Base-by-base conservation (phyloP, 2,329 filamentous ascomycete species). In the Leptographium lundbergii region DNA sequence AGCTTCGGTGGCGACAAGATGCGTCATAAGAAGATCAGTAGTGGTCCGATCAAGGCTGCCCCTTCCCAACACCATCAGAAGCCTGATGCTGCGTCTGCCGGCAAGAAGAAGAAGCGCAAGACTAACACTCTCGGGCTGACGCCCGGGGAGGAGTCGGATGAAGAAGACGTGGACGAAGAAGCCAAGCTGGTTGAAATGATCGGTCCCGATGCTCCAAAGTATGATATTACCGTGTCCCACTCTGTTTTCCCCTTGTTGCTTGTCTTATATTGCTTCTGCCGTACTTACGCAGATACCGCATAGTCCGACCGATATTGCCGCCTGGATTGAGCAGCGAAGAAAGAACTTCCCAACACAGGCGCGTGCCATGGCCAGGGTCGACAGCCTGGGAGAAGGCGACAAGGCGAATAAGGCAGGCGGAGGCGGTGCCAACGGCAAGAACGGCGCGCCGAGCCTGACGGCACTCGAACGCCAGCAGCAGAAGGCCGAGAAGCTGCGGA, bases 291-390 rank as follows among this genome's bases (percentile, higher is more conserved):
- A 22, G 14, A 17, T 29, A 11, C 22, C 22, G 10, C 2, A 34
- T 58, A 83, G 79, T 60, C 75, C 81, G 19, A 81, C 81, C 60
- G 91, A 96, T 67, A 78, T 96, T 59, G 80, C 83, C 27, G 81
- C 83, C 7, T 97, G 90, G 84, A 82, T 95, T 63, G 84, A 84
- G 56, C 90, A 96, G 70, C 84, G 92, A 61, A 87, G 80, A 68
- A 86, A 83, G 64, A 85, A 86, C 57, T 97, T 82, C 69, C 92
- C 92, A 2, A 96, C 91, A 2, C 82, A 83, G 69, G 82, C 82
- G 61, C 84, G 88, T 59, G 75, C 84, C 62, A 79, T 82, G 61
- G 82, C 82, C 63, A 88, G 81, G 71, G 81, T 82, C 63, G 77
- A 78, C 65, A 74, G 73, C 60, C 71, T 73, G 66, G 70, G 73